Conservation (phyloP, 2,329 filamentous ascomycete species). For the Penicillium sp. region DNA sequence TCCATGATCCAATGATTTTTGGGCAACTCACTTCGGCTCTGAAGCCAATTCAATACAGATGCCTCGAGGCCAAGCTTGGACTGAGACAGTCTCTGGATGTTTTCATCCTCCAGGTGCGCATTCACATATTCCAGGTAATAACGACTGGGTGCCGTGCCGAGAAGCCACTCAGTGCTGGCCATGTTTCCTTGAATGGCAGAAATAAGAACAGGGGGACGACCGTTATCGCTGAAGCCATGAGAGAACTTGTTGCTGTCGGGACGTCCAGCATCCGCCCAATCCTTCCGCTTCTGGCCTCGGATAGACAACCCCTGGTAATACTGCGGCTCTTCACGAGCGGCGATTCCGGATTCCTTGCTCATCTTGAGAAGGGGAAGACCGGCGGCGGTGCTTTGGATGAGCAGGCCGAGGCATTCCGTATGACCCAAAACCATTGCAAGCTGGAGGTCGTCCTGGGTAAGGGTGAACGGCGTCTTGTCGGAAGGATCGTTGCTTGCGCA, state of each 20-base stretch:
- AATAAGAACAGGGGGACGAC: constrained; percentile 33
- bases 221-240: neutral
- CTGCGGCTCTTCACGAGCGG: constrained; percentile 64
- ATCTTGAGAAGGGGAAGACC: constrained; percentile 70
- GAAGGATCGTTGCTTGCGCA: constrained; percentile 11
- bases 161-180: constrained; percentile 74
- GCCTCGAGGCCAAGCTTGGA: constrained; percentile 64
- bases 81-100: constrained; percentile 63
- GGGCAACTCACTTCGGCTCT: constrained; percentile 52
- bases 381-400: constrained; percentile 67
- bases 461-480: neutral
- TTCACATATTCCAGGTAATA: constrained; percentile 70
- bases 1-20: neutral
- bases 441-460: constrained; percentile 32
- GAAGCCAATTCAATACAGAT: constrained; percentile 56
- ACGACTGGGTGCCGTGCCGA: constrained; percentile 68
- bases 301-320: constrained; percentile 79
- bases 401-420: constrained; percentile 46
- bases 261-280: constrained; percentile 71
- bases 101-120: constrained; percentile 60
- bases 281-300: constrained; percentile 70
- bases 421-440: constrained; percentile 48
- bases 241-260: neutral
- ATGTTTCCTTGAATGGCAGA: constrained; percentile 53
- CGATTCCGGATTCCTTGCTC: constrained; percentile 65